A percentile compares a stretch with the other conserved stretches of the same genome.
phyloP scores from a whole-genome alignment of 257 asterid genomes.

The Penstemon barbatus region DNA sequence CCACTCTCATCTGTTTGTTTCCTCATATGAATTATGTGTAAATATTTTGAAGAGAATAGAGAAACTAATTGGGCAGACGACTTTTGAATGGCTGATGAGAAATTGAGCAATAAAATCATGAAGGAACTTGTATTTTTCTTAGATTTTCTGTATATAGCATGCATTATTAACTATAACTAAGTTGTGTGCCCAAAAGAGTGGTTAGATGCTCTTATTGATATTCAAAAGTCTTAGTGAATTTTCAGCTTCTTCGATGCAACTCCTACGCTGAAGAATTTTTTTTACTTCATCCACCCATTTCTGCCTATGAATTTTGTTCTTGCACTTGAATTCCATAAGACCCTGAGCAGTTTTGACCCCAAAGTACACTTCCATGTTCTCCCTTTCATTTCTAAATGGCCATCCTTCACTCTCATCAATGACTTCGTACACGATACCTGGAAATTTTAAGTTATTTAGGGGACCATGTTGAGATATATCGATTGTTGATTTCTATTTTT shows the following conservation, averaged over 20 bases:
- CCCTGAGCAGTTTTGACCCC: slow-evolving; percentile 77
- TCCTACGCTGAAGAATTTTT: slow-evolving; percentile 45
- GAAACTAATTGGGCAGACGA: background rate
- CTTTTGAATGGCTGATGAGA: no score
- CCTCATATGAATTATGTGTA: background rate
- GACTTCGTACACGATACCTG: slow-evolving; percentile 76
- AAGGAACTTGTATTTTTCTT: background rate
- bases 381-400: slow-evolving; percentile 70
- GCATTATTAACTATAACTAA: slow-evolving; percentile 8
- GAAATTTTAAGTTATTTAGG: background rate
- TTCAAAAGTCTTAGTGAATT: slow-evolving; percentile 46
- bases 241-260: slow-evolving; percentile 51
- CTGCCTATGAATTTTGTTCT: slow-evolving; percentile 61
- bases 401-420: slow-evolving; percentile 54
- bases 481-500: background rate
- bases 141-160: background rate
- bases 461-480: background rate
- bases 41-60: background rate
- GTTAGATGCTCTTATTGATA: slow-evolving; percentile 44
- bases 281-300: slow-evolving; percentile 73
- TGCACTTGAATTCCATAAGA: slow-evolving; percentile 80
- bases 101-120: no score
- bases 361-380: slow-evolving; percentile 58
- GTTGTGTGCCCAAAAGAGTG: background rate
- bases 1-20: no score